Percentiles rank a stretch among this genome's conserved stretches.
Conservation (phyloP, 768 basidiomycete species). For the Cystofilobasidium bisporidii region DNA sequence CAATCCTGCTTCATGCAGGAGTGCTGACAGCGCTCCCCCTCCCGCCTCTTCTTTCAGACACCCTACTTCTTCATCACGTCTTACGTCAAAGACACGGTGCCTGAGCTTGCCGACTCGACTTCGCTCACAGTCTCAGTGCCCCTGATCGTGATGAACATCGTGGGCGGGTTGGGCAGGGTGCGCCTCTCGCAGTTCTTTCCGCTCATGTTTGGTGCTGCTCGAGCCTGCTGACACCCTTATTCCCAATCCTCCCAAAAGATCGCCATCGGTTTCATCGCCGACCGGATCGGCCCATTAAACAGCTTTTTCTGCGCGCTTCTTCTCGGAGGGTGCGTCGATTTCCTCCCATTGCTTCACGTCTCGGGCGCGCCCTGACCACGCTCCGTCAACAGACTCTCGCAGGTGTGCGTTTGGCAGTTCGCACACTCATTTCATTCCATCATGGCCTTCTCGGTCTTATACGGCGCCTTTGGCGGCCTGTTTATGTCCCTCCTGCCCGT, state of each 20-base stretch:
- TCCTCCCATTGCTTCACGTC: neutral
- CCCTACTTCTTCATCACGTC: too few species aligned
- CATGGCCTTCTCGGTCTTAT: constrained; percentile 9
- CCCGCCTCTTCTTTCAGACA: neutral
- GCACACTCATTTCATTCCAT: constrained; percentile 10
- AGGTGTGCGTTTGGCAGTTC: constrained; percentile 21
- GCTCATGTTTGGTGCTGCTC: too few species aligned
- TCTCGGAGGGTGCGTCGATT: constrained; percentile 17
- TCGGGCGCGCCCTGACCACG: neutral
- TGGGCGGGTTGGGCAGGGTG: constrained; percentile 6
- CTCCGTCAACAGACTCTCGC: neutral
- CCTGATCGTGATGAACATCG: constrained; percentile 17
- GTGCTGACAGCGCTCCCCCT: too few species aligned
- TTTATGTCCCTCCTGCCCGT: constrained; percentile 9
- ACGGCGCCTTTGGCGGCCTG: constrained; percentile 3
- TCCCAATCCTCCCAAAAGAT: too few species aligned
- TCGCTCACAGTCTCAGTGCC: constrained; percentile 11
- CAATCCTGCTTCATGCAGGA: too few species aligned
- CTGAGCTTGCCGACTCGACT: neutral
- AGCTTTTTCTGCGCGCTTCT: constrained; percentile 9
- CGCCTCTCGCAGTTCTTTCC: neutral
- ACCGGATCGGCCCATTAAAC: constrained; percentile 12
- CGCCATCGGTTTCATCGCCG: constrained; percentile 3
- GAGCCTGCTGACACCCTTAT: too few species aligned
- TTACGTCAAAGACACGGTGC: constrained; percentile 5